phyloP scores from a whole-genome alignment of 352 stramenopile genomes.

The Phytophthora crassamura region DNA sequence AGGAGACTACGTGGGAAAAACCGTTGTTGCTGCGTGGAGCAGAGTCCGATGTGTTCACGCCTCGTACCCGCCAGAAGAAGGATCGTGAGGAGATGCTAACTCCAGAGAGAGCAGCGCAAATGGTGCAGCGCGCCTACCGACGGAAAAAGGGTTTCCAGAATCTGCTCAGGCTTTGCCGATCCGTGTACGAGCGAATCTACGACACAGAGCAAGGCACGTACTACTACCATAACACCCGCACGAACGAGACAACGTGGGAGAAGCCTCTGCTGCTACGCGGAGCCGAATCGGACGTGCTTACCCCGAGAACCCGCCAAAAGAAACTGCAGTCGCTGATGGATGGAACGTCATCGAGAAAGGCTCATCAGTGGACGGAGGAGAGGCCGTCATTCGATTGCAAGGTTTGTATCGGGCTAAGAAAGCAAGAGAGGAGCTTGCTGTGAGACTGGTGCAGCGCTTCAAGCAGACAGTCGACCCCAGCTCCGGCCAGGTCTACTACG shows the following conservation, averaged over 20 bases:
- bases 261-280: slow-evolving; percentile 61
- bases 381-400: slow-evolving; percentile 57
- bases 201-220: slow-evolving; percentile 56
- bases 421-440: slow-evolving; percentile 49
- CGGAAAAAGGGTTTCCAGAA: slow-evolving; percentile 51
- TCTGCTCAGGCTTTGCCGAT: slow-evolving; percentile 50
- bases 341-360: slow-evolving; percentile 1
- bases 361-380: slow-evolving; percentile 55
- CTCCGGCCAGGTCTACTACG: slow-evolving; percentile 71
- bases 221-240: slow-evolving; percentile 87
- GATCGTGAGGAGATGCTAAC: slow-evolving; percentile 28
- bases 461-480: slow-evolving; percentile 60
- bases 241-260: slow-evolving; percentile 70
- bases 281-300: slow-evolving; percentile 49
- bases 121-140: slow-evolving; percentile 67
- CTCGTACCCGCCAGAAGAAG: slow-evolving; percentile 24
- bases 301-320: slow-evolving; percentile 55
- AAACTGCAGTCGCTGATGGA: slow-evolving; percentile 39
- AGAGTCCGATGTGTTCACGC: slow-evolving; percentile 56
- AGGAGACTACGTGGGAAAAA: slow-evolving; percentile 74
- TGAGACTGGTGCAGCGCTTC: slow-evolving; percentile 52
- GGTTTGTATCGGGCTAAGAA: slow-evolving; percentile 61
- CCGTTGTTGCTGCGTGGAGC: slow-evolving; percentile 53
- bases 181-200: slow-evolving; percentile 77
- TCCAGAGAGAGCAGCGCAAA: slow-evolving; percentile 45